phyloP scores from a whole-genome alignment of 345 rosid species.

The Melaleuca quinquenervia region DNA sequence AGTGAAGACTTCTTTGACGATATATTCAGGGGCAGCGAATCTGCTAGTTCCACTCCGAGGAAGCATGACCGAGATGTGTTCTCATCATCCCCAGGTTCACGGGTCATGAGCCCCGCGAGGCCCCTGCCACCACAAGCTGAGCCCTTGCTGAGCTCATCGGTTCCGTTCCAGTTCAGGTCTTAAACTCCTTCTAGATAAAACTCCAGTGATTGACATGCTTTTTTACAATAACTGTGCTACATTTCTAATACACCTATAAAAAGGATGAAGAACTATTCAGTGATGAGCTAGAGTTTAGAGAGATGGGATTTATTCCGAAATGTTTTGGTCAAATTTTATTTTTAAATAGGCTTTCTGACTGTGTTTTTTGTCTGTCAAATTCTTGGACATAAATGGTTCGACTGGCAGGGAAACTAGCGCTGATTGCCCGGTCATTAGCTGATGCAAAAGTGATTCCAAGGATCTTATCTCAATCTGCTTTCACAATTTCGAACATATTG shows the following conservation, averaged over 20 bases:
- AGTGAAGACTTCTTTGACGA: conserved; percentile 60
- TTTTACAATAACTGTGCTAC: neutral
- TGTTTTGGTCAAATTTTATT: neutral
- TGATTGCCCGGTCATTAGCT: neutral
- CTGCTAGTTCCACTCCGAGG: conserved; percentile 37
- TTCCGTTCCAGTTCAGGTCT: conserved; percentile 73
- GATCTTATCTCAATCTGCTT: neutral
- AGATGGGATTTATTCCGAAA: neutral
- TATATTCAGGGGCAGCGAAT: conserved; percentile 48
- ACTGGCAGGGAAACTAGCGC: neutral
- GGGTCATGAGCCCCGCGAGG: conserved; percentile 46
- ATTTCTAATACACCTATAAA: neutral
- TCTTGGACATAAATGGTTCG: neutral
- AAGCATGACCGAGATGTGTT: conserved; percentile 26
- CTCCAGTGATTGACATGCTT: neutral
- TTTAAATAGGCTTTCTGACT: neutral
- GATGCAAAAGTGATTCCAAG: neutral
- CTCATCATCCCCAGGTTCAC: conserved; percentile 40
- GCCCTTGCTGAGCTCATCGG: conserved; percentile 22
- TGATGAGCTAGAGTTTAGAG: neutral
- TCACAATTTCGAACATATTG: neutral
- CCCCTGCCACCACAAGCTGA: conserved; percentile 42
- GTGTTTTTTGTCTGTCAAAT: neutral
- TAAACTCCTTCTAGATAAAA: neutral
- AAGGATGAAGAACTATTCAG: neutral